Base-by-base conservation (phyloP, 179 eudicot species). In the Beta macrorhiza region DNA sequence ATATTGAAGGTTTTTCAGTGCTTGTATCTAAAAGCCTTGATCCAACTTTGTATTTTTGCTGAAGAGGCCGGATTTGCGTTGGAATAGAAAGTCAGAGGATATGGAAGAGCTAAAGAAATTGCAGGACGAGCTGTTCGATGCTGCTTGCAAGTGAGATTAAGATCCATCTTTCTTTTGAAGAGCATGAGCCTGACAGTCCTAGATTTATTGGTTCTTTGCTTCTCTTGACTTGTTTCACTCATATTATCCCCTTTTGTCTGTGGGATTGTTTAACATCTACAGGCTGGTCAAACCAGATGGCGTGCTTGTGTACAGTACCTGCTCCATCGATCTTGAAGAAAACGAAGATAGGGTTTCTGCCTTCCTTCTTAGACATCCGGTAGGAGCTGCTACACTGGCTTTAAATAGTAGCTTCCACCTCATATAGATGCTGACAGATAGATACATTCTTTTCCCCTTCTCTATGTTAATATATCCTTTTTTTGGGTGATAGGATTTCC, bases 11-110 rank as follows among this genome's bases (percentile, higher is more conserved):
- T 45, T 32, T 55, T 15, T 37, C 42, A 37, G 42, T 37, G 1
- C 42, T 37, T 37, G 42, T 37, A 37, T 37, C 42, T 37, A 37
- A n/a, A 13, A 59, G 17, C 45, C 1, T 45, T 70, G 8, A 12
- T 52, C 44, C 5, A 25, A n/a, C 4, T 51, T 71, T 20, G 16
- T 5, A 12, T 52, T 52, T 75, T 72, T 79, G 56, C 49, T 83
- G 78, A 75, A 96, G 99, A 92, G 99, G 82, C 94, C 99, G 32
- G 99, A 96, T 87, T 88, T 96, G 70, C 96, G 99, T 51, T 96
- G 99, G 99, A 96, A 93, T 86, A 90, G 96, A 90, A 91, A 84
- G 86, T 79, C 80, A 75, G 99, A 96, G 86, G 98, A 92, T 85
- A 90, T 96, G 99, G 93, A 90, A 81, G 87, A 92, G 89, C 96